phyloP scores from a whole-genome alignment of 805 yeast genomes.

The Cyberlindnera mrakii region DNA sequence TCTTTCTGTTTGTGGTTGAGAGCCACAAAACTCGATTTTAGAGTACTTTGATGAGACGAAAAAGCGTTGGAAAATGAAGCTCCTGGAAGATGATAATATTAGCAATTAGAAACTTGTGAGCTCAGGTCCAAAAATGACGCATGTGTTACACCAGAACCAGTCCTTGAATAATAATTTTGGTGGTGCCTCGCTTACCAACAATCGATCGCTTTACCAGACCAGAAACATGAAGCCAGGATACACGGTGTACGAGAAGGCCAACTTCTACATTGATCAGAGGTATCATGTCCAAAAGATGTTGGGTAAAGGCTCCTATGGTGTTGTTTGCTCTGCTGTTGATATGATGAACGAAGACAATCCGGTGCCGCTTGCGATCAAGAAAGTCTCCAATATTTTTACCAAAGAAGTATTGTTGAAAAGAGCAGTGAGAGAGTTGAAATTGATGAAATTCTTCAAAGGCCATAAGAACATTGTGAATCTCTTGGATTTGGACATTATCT shows the following conservation, averaged over 20 bases:
- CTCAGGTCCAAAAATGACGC: background rate
- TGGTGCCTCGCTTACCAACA: background rate
- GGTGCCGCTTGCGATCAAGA: conserved; percentile 66
- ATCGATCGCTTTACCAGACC: background rate
- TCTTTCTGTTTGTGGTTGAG: too few species aligned
- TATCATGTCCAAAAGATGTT: conserved; percentile 53
- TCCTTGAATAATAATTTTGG: background rate
- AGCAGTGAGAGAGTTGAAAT: conserved; percentile 76
- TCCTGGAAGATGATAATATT: too few species aligned
- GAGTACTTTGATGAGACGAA: too few species aligned
- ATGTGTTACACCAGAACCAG: background rate
- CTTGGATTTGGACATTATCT: conserved; percentile 67
- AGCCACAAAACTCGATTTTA: too few species aligned
- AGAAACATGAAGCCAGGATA: conserved; percentile 16
- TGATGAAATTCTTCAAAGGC: conserved; percentile 80
- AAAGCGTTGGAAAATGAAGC: too few species aligned
- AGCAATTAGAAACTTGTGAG: background rate
- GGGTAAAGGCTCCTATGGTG: conserved; percentile 86
- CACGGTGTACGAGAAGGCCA: conserved; percentile 42
- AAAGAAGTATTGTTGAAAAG: conserved; percentile 65
- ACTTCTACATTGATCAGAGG: conserved; percentile 57
- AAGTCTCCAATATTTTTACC: conserved; percentile 63
- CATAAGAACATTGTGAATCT: conserved; percentile 76
- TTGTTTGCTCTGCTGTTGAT: conserved; percentile 72
- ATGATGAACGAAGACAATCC: conserved; percentile 26